Evolutionary conservation across 2,329 filamentous ascomycete genomes (phyloP).

Genomic region (Phaeosphaeria sp.): DNA sequence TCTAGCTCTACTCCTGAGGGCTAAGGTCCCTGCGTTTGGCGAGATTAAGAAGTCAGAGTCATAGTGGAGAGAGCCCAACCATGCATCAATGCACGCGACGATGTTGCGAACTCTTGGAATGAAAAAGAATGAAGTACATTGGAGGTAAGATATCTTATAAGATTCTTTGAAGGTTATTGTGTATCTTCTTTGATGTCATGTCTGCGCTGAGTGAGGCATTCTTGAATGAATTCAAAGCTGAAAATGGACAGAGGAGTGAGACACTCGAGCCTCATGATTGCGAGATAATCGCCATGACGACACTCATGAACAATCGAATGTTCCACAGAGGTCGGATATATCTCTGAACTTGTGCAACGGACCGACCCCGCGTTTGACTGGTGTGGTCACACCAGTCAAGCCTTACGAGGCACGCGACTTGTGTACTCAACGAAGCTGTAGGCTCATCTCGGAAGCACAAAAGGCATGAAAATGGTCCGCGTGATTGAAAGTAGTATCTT

Average conservation of each 20-base stretch:
- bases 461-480: conserved; percentile 19
- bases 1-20: conserved; percentile 9
- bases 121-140: not conserved
- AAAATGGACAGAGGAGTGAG: too few relatives aligned
- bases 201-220: too few relatives aligned
- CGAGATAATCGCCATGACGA: not conserved
- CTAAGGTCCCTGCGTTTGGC: conserved; percentile 10
- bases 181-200: too few relatives aligned
- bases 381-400: conserved; percentile 15
- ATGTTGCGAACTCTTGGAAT: not conserved
- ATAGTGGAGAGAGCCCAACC: conserved; percentile 16
- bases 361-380: conserved; percentile 17
- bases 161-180: too few relatives aligned
- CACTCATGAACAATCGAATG: not conserved
- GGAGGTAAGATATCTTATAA: too few relatives aligned
- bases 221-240: too few relatives aligned
- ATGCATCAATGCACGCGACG: conserved; percentile 10
- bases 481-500: conserved; percentile 14
- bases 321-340: not conserved
- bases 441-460: conserved; percentile 1
- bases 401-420: conserved; percentile 12
- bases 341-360: not conserved
- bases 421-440: conserved; percentile 1
- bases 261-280: too few relatives aligned
- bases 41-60: conserved; percentile 1